Base-by-base conservation (phyloP, 495 filamentous ascomycete species). In the Trichoderma asperelloides region DNA sequence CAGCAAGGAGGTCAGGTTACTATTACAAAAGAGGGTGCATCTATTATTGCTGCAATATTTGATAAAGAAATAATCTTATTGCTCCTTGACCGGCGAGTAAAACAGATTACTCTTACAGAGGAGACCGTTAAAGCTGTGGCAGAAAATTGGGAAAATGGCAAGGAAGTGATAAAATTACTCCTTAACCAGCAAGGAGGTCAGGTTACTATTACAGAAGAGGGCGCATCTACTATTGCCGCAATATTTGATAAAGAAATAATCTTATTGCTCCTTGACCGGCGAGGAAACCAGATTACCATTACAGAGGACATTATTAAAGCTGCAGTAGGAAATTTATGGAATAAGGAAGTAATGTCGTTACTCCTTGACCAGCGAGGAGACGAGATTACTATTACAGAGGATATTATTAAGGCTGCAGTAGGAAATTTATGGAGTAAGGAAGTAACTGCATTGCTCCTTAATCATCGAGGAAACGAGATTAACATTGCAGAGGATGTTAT, bases 401-500 rank as follows among this genome's bases (percentile, higher is more conserved):
- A 21, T 1, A 18, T 33, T 27, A 27, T 62, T 18, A 45, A 45
- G 55, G 2, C 55, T 62, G 55, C 21, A 12, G 12, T 3, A 62
- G n/a, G 3, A 8, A 62, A 62, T 62, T 7, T 0, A 25, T 25
- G 55, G 55, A 30, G 23, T n/a, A 45, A 45, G 18, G 41, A 15
- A 18, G 16, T 18, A 9, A 62, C 69, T 2, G n/a, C 37, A 25
- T 49, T 69, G 33, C 68, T 70, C 33, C 60, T 70, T 39, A 43
- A 66, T 0, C 43, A 37, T 39, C 39, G 51, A 55, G 65, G 69
- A 28, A 47, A 69, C 39, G 30, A 70, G 49, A 15, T 69, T 7
- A 25, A 39, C 18, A 65, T 70, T 25, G 69, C 69, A n/a, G 47
- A 70, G 43, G 63, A 70, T 16, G 63, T 71, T 25, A 43, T 71